Percentiles rank a stretch among this genome's conserved stretches.
Evolutionary conservation across 2,329 filamentous ascomycete species (phyloP).

Genomic region (Colletotrichum somersetense): DNA sequence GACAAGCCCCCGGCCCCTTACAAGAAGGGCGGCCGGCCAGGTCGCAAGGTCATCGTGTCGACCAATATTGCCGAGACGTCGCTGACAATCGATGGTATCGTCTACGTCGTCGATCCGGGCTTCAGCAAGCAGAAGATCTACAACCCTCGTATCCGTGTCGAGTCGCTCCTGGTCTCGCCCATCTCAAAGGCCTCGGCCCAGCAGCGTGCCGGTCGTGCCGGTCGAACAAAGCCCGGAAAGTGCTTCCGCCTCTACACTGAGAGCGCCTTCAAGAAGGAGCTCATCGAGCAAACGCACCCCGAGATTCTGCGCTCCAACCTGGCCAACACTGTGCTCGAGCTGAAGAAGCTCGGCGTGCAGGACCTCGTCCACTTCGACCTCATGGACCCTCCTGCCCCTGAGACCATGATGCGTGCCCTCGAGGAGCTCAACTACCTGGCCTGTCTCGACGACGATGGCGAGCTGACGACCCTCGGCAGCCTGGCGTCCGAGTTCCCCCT

Average conservation of each 20-base stretch:
- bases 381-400: slow-evolving; percentile 97
- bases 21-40: slow-evolving; percentile 82
- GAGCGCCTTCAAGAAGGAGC: slow-evolving; percentile 94
- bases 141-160: slow-evolving; percentile 95
- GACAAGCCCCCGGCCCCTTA: slow-evolving; percentile 83
- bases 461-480: slow-evolving; percentile 86
- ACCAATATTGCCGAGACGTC: slow-evolving; percentile 99
- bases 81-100: slow-evolving; percentile 97
- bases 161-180: slow-evolving; percentile 95
- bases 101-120: slow-evolving; percentile 98
- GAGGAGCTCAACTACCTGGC: slow-evolving; percentile 98
- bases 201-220: slow-evolving; percentile 97
- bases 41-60: slow-evolving; percentile 93
- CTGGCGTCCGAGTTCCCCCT: slow-evolving; percentile 95
- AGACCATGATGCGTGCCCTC: slow-evolving; percentile 97
- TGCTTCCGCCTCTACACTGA: slow-evolving; percentile 98
- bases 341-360: slow-evolving; percentile 96
- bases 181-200: slow-evolving; percentile 98
- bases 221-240: slow-evolving; percentile 97
- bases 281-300: slow-evolving; percentile 97
- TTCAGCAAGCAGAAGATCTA: slow-evolving; percentile 99
- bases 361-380: slow-evolving; percentile 98
- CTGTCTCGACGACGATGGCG: slow-evolving; percentile 95
- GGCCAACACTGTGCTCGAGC: slow-evolving; percentile 91
- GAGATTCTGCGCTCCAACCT: slow-evolving; percentile 96